Percentiles rank a stretch among this genome's conserved stretches.
Evolutionary conservation across 805 yeast species (phyloP).

Genomic region (Candida silvicultrix): DNA sequence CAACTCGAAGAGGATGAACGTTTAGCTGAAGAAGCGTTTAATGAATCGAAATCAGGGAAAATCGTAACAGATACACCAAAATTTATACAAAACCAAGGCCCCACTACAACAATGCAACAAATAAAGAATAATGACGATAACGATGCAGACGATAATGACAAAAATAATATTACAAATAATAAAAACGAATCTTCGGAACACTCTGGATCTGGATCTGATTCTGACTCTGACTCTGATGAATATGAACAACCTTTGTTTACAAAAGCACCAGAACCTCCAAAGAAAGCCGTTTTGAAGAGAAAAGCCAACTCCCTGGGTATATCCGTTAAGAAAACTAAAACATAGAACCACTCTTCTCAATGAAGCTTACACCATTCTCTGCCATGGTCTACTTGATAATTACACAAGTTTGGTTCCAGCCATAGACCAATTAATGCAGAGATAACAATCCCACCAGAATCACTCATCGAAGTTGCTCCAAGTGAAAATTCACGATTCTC

Average conservation of each 20-base stretch:
- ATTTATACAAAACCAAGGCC: too few species aligned
- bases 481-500: conserved; percentile 67
- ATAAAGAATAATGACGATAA: neutral
- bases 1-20: conserved; percentile 17
- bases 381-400: conserved; percentile 62
- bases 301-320: conserved; percentile 14
- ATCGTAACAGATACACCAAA: neutral
- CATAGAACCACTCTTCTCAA: neutral
- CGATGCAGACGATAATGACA: neutral
- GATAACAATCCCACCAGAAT: conserved; percentile 74
- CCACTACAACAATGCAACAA: neutral
- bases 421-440: conserved; percentile 75
- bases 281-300: conserved; percentile 10
- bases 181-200: neutral
- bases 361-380: conserved; percentile 70
- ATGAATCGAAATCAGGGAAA: neutral
- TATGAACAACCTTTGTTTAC: conserved; percentile 9
- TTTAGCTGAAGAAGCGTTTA: conserved; percentile 14
- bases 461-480: conserved; percentile 81
- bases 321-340: conserved; percentile 4
- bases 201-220: neutral
- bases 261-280: conserved; percentile 1
- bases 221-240: conserved; percentile 4
- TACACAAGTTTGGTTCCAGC: conserved; percentile 70
- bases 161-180: neutral